Evolutionary conservation across 768 basidiomycete species (phyloP), one percentile per base, ranked within the genome.

Genomic region (Leucogyrophana mollusca): DNA sequence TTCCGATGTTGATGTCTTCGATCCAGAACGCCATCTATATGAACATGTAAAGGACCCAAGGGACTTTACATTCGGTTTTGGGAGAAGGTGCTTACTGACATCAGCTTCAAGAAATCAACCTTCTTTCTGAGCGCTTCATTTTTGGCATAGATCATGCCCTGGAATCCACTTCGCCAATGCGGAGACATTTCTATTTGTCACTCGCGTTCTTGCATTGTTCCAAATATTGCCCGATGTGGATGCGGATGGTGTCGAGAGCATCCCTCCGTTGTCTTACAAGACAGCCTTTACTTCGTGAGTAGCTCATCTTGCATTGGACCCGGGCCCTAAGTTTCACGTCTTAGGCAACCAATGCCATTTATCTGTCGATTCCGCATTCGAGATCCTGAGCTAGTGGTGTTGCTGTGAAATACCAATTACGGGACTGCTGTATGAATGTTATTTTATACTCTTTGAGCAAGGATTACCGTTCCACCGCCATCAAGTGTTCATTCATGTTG

Each of bases 1-100:
- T 37, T 61, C 65, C 3, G 41, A 67, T 24, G 61, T 62, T 3
- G 45, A 56, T 36, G 35, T 14, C 14, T 68, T 69, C 52, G 55
- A 56, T 21, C 65, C 65, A 6, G 55, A 60, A 9, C 61, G 67
- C 3, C 56, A 55, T 35, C 47, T 65, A 2, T 10, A n/a, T 14
- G 17, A 14, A 10, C 8, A 6, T 34, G 46, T 46, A 1, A 53
- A 51, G 13, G 59, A 64, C 39, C 62, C 62, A 2, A 34, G 44
- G 8, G 22, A 32, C 2, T 55, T 50, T 32, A 47, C 46, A 1
- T 61, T 59, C 49, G 52, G 58, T 18, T 57, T 57, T 33, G 56
- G 56, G 22, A 53, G 56, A 42, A 47, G 40, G 32, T 47, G 13
- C n/a, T 34, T 44, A 18, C 23, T 11, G 3, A 23, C 4, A 35